Evolutionary conservation across 2,329 filamentous ascomycete species (phyloP).

Genomic region (Leptographium galeiforme): DNA sequence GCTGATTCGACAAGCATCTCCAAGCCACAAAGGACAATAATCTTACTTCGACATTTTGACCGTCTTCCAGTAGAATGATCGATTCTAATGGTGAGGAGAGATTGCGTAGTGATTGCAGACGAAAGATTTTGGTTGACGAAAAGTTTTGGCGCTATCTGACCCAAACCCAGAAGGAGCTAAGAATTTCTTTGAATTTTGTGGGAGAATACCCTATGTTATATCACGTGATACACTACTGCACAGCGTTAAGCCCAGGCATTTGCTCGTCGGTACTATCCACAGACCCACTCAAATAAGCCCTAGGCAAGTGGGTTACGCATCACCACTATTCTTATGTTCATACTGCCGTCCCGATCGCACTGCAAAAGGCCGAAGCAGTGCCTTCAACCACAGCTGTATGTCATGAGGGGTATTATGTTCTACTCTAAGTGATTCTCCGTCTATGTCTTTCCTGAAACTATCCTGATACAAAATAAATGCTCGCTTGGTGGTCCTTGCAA

Average conservation of each 20-base stretch:
- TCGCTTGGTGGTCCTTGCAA: not conserved
- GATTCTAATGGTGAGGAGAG: constrained; percentile 17
- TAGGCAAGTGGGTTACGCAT: no score
- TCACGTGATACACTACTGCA: no score
- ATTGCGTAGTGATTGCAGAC: constrained; percentile 9
- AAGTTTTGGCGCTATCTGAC: constrained; percentile 1
- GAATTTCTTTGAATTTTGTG: not conserved
- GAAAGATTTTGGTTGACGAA: not conserved
- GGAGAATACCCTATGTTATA: not conserved
- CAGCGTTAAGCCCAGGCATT: no score
- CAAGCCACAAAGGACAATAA: not conserved
- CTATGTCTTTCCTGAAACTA: no score
- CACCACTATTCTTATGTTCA: no score
- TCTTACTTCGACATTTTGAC: constrained; percentile 60
- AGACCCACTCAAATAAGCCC: no score
- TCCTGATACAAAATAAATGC: not conserved
- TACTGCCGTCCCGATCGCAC: no score
- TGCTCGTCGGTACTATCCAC: no score
- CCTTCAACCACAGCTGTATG: no score
- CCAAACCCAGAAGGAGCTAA: not conserved
- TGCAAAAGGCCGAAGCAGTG: no score
- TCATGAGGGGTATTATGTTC: no score
- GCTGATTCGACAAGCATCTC: not conserved
- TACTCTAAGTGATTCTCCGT: no score
- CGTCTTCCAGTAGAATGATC: constrained; percentile 44